Evolutionary conservation across 106 monocot genomes (phyloP).

Genomic region (Posidonia australis): DNA sequence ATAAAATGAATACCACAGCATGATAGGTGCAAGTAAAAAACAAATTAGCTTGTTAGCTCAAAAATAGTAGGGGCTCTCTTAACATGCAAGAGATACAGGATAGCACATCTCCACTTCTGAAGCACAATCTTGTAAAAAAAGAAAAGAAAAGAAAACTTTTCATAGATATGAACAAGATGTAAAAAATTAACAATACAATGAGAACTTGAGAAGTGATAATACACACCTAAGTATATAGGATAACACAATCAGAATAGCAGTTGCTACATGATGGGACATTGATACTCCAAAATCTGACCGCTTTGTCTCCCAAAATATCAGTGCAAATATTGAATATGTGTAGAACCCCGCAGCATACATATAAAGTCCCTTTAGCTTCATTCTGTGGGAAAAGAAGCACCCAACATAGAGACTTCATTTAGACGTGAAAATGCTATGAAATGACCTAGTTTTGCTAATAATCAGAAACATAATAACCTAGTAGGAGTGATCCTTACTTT

Average conservation of each 20-base stretch:
- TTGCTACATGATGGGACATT: conserved; percentile 85
- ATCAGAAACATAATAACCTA: not conserved
- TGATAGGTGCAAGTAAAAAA: too few relatives aligned
- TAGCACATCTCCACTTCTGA: too few relatives aligned
- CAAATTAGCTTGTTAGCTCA: too few relatives aligned
- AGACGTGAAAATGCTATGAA: not conserved
- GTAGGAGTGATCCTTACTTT: conserved; percentile 37
- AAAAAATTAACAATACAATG: too few relatives aligned
- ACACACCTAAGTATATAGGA: conserved; percentile 77
- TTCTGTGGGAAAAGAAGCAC: conserved; percentile 4
- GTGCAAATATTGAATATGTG: conserved; percentile 83
- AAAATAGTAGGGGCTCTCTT: too few relatives aligned
- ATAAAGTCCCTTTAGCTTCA: conserved; percentile 19
- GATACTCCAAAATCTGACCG: conserved; percentile 84
- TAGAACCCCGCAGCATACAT: conserved; percentile 68
- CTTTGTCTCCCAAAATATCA: conserved; percentile 94
- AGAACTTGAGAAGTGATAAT: not conserved
- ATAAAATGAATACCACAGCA: too few relatives aligned
- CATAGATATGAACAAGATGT: too few relatives aligned
- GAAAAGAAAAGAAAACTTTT: too few relatives aligned
- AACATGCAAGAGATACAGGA: too few relatives aligned
- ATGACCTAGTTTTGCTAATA: too few relatives aligned
- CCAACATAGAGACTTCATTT: not conserved
- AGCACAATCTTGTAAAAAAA: too few relatives aligned
- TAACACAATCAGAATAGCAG: conserved; percentile 58